A percentile compares a stretch with the other conserved stretches of the same genome.
These are phyloP conservation scores for Penicillium janthinellum DNA, from an alignment of 2,329 filamentous ascomycete genomes.

Conservation along the genomic window DNA sequence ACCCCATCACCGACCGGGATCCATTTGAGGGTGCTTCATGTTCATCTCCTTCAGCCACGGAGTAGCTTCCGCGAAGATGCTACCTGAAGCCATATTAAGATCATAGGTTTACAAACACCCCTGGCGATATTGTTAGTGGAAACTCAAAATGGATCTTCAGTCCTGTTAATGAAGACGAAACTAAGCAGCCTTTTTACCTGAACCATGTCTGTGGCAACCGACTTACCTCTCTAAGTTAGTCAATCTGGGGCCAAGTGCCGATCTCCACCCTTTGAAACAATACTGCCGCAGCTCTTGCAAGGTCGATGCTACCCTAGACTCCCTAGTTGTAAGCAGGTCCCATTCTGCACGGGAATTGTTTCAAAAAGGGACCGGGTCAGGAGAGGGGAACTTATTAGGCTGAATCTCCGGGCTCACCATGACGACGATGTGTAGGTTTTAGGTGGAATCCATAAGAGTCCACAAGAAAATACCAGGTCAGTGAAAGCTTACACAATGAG, in stretches of 20 bases:
- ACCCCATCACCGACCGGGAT: not conserved
- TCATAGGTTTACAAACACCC: not conserved
- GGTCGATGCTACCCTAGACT: not conserved
- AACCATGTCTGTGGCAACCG: not conserved
- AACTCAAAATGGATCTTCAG: not conserved
- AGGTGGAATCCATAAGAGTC: not conserved
- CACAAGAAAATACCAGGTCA: not conserved
- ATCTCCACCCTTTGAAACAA: not conserved
- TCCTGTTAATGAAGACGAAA: not conserved
- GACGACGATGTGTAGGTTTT: not conserved
- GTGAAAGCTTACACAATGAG: no score
- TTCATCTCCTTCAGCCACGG: slow-evolving; percentile 1
- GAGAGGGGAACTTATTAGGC: no score
- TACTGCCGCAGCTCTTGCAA: not conserved
- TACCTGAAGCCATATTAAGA: not conserved
- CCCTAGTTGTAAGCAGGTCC: not conserved
- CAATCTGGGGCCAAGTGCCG: not conserved
- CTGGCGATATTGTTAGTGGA: not conserved
- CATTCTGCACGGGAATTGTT: not conserved
- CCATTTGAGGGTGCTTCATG: not conserved
- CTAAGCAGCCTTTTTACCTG: not conserved
- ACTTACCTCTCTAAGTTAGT: not conserved
- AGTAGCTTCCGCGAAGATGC: not conserved
- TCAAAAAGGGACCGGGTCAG: not conserved
- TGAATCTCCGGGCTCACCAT: not conserved